Base-by-base conservation (phyloP, 2,329 filamentous ascomycete genomes). In the Colletotrichum navitas region DNA sequence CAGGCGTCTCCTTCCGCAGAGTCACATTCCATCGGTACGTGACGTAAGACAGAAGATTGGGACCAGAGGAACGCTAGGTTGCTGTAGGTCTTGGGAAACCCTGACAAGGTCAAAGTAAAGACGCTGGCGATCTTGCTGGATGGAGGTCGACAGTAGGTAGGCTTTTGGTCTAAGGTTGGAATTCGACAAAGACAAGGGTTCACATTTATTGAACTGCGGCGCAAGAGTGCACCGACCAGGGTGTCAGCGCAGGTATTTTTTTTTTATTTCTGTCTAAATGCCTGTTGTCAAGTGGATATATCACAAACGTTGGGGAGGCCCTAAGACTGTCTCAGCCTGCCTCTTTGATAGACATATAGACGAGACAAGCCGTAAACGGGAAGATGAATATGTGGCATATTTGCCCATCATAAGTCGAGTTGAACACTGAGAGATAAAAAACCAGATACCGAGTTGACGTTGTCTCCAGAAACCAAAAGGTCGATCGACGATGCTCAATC, bases 191-290 rank as follows among this genome's bases (percentile, higher is more conserved):
- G 51, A 45, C 69, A 47, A 12, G 65, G 65, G 69, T 72, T 72
- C 59, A 49, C n/a, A 63, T 52, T 59, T 69, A 69, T 72, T 72
- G 69, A 69, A 8, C 26, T 56, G 68, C 54, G 54, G 2, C 59
- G 47, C 52, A 16, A 58, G 36, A 60, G 59, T 56, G 51, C 49
- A 39, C 26, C 32, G 36, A 24, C 41, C 49, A 32, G 45, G 41
- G 18, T 24, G 8, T 12, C 45, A 47, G 45, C n/a, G 45, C 24
- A 5, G 41, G 18, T 12, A 7, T 29, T 10, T 29, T 34, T 26
- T 29, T 10, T 29, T 34, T 26, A 1, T 49, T 49, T 51, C 45
- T n/a, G 18, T 29, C 24, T 18, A n/a, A 26, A 14, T 26, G 43
- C 63, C 18, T 55, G 43, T 32, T 21, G 47, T n/a, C 41, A n/a